A percentile compares a stretch with the other conserved stretches of the same genome.
These are phyloP conservation scores for Auxenochlorella protothecoides DNA, from an alignment of 139 green algal genomes.

Conservation along the genomic window DNA sequence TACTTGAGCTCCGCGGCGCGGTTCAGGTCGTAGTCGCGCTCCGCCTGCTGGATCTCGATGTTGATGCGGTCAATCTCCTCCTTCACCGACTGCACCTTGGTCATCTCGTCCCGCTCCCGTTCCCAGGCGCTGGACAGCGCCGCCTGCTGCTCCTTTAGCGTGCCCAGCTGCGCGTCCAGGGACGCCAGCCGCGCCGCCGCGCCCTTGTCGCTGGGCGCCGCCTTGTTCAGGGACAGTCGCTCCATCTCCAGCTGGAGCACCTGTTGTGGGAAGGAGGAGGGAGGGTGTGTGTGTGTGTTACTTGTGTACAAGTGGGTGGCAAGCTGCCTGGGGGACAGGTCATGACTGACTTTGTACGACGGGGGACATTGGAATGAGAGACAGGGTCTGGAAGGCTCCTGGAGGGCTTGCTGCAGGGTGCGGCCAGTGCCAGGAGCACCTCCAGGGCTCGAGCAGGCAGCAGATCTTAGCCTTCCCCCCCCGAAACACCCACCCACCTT, in stretches of 20 bases:
- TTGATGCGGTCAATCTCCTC: conserved; percentile 92
- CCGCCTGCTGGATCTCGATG: conserved; percentile 69
- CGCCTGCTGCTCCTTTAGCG: conserved; percentile 69
- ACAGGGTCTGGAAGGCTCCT: too few species aligned
- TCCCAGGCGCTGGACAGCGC: conserved; percentile 68
- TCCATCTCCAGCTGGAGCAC: conserved; percentile 93
- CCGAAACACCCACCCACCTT: conserved; percentile 17
- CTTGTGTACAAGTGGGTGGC: too few species aligned
- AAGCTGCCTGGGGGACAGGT: too few species aligned
- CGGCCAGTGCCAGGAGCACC: neutral
- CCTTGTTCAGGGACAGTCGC: conserved; percentile 65
- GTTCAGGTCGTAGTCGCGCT: conserved; percentile 87
- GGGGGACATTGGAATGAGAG: too few species aligned
- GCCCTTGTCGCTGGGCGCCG: conserved; percentile 45
- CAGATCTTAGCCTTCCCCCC: neutral
- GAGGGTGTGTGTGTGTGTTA: neutral
- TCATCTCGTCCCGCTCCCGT: conserved; percentile 62
- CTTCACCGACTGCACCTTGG: conserved; percentile 66
- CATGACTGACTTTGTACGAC: too few species aligned
- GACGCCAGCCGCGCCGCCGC: conserved; percentile 49
- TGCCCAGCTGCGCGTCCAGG: conserved; percentile 67
- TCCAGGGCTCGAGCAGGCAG: conserved; percentile 1
- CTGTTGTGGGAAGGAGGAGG: conserved; percentile 1
- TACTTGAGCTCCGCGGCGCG: conserved; percentile 96
- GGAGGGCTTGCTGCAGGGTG: too few species aligned